Percentiles rank a stretch among this genome's conserved stretches.
These are phyloP conservation scores for Euphorbia lathyris DNA, from an alignment of 345 rosid species.

Conservation along the genomic window DNA sequence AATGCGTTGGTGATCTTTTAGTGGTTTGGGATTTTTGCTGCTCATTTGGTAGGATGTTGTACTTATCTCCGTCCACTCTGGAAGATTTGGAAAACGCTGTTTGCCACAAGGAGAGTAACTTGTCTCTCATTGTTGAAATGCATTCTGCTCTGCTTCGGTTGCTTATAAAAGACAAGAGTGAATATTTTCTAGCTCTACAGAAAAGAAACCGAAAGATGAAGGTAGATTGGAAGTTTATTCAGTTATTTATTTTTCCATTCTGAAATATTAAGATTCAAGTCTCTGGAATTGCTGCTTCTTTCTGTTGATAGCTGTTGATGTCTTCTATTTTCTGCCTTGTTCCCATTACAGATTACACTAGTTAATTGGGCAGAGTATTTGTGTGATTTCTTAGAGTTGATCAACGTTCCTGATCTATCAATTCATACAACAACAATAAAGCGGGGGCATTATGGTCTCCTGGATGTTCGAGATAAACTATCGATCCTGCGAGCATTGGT, in stretches of 20 bases:
- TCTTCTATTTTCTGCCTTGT: slow-evolving; percentile 15
- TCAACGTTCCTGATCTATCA: slow-evolving; percentile 46
- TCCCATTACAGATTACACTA: slow-evolving; percentile 63
- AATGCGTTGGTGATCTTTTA: slow-evolving; percentile 80
- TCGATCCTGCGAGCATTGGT: slow-evolving; percentile 62
- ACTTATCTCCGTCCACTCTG: slow-evolving; percentile 72
- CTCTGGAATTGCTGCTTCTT: not conserved
- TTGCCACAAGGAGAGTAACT: slow-evolving; percentile 81
- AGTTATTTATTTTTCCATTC: not conserved
- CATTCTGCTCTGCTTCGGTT: slow-evolving; percentile 79
- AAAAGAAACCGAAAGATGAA: slow-evolving; percentile 60
- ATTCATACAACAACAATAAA: slow-evolving; percentile 51
- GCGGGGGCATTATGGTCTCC: slow-evolving; percentile 84
- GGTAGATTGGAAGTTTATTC: slow-evolving; percentile 29
- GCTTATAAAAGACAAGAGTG: slow-evolving; percentile 53
- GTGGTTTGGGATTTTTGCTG: slow-evolving; percentile 97
- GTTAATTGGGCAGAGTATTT: slow-evolving; percentile 81
- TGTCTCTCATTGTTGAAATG: slow-evolving; percentile 69
- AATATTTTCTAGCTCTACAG: slow-evolving; percentile 37
- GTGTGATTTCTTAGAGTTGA: slow-evolving; percentile 79
- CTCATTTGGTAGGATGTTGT: slow-evolving; percentile 67
- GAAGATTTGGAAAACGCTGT: slow-evolving; percentile 93
- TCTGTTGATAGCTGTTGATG: slow-evolving; percentile 16
- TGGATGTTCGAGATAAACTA: slow-evolving; percentile 58
- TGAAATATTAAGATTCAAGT: not conserved